Evolutionary conservation across 495 filamentous ascomycete genomes (phyloP).

Genomic region (Bryoglossum gracile): DNA sequence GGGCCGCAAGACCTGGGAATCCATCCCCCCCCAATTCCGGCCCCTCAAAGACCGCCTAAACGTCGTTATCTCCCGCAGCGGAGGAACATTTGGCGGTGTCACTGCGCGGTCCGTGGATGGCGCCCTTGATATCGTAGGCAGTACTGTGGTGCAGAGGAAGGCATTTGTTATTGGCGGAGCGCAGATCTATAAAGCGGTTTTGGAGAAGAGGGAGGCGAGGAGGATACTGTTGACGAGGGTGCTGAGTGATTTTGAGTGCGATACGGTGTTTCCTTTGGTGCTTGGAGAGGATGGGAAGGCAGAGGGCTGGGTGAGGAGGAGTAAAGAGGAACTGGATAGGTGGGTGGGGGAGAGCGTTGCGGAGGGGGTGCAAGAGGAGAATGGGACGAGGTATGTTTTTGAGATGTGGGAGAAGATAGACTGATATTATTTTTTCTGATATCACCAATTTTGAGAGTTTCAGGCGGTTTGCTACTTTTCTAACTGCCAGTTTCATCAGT

Average conservation of each 20-base stretch:
- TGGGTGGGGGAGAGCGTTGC: slow-evolving; percentile 54
- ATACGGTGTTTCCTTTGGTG: slow-evolving; percentile 74
- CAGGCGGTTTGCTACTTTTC: too few relatives aligned
- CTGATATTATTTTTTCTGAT: too few relatives aligned
- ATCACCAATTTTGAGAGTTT: too few relatives aligned
- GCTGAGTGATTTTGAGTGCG: slow-evolving; percentile 67
- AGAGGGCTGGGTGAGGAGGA: slow-evolving; percentile 42
- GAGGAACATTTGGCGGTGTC: slow-evolving; percentile 21
- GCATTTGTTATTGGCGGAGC: slow-evolving; percentile 87
- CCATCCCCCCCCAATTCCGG: slow-evolving; percentile 67
- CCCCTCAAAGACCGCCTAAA: slow-evolving; percentile 73
- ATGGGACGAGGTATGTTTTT: slow-evolving; percentile 53
- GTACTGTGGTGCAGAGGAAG: slow-evolving; percentile 32
- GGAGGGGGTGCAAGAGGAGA: slow-evolving; percentile 44
- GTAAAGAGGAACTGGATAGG: slow-evolving; percentile 41
- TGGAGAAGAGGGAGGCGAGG: slow-evolving; percentile 41
- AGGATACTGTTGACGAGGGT: slow-evolving; percentile 60
- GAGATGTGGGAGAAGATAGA: slow-evolving; percentile 52
- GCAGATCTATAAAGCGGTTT: slow-evolving; percentile 69
- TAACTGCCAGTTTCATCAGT: too few relatives aligned
- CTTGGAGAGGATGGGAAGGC: slow-evolving; percentile 33
- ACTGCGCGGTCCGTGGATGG: slow-evolving; percentile 42
- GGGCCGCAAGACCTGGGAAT: slow-evolving; percentile 94
- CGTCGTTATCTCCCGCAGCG: slow-evolving; percentile 60
- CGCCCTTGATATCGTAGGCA: slow-evolving; percentile 41